Conservation (phyloP, 2,329 filamentous ascomycete genomes). For the Xenosphaeropsis pyriputrescens region DNA sequence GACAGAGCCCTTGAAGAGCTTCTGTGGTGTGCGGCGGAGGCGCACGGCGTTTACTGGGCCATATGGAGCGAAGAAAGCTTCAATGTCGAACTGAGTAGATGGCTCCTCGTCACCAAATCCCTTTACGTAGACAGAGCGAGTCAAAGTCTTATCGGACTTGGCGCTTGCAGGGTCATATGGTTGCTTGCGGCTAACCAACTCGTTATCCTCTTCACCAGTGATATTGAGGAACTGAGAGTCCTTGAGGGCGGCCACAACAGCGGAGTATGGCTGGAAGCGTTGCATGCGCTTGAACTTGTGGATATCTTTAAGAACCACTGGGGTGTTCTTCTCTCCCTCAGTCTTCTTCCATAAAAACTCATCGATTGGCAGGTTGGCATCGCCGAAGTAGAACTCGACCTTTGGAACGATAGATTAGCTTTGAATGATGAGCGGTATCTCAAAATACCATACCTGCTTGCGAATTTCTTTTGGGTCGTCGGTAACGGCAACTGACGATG, state of each 20-base stretch:
- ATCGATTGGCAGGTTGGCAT: conserved; percentile 79
- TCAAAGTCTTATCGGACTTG: conserved; percentile 51
- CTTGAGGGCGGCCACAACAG: conserved; percentile 71
- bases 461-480: conserved; percentile 51
- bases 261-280: conserved; percentile 77
- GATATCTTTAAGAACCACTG: conserved; percentile 65
- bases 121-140: conserved; percentile 78
- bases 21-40: conserved; percentile 60
- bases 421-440: neutral
- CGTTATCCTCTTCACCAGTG: conserved; percentile 55
- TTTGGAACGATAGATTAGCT: conserved; percentile 19
- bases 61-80: conserved; percentile 75
- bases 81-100: conserved; percentile 82
- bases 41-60: conserved; percentile 72
- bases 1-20: conserved; percentile 86
- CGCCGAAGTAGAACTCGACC: conserved; percentile 94
- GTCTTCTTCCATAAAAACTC: conserved; percentile 73
- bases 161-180: conserved; percentile 45
- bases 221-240: conserved; percentile 62
- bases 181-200: conserved; percentile 64
- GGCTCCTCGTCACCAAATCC: conserved; percentile 79
- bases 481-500: conserved; percentile 37
- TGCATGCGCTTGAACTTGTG: conserved; percentile 92
- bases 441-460: conserved; percentile 35
- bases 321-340: conserved; percentile 66